phyloP scores from a whole-genome alignment of 352 stramenopile genomes.

The Globisporangium nagaii region DNA sequence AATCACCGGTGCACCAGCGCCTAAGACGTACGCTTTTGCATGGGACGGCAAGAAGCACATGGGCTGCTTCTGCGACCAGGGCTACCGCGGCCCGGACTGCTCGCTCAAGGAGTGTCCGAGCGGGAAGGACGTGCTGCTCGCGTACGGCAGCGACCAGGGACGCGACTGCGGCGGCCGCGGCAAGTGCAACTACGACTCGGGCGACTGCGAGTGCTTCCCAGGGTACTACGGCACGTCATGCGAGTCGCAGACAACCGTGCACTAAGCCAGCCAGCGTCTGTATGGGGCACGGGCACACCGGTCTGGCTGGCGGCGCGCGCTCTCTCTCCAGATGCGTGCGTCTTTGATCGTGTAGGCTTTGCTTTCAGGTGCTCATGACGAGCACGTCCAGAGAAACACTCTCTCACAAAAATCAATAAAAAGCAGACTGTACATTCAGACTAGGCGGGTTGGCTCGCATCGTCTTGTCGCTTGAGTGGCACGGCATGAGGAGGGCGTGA shows the following conservation, averaged over 20 bases:
- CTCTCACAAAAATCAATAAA: no score
- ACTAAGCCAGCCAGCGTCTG: constrained; percentile 48
- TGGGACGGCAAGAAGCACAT: constrained; percentile 93
- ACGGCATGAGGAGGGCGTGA: neutral
- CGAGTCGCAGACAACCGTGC: constrained; percentile 73
- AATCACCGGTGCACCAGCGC: constrained; percentile 24
- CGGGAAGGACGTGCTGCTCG: constrained; percentile 85
- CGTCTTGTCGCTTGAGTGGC: no score
- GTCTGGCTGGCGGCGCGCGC: no score
- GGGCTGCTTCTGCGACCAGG: constrained; percentile 93
- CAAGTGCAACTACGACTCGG: constrained; percentile 93
- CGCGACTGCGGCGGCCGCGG: constrained; percentile 91
- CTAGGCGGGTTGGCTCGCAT: no score
- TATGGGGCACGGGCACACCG: no score
- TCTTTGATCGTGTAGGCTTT: no score
- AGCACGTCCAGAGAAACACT: no score
- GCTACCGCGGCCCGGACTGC: constrained; percentile 94
- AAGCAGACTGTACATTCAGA: no score
- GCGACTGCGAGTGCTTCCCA: constrained; percentile 92
- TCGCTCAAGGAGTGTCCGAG: constrained; percentile 94
- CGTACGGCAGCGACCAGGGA: constrained; percentile 69
- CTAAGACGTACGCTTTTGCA: constrained; percentile 40
- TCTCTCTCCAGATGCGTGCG: neutral
- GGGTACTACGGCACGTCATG: constrained; percentile 94
- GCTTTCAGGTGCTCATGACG: no score